Base-by-base conservation (phyloP, 768 basidiomycete species). In the Boletus sp. region DNA sequence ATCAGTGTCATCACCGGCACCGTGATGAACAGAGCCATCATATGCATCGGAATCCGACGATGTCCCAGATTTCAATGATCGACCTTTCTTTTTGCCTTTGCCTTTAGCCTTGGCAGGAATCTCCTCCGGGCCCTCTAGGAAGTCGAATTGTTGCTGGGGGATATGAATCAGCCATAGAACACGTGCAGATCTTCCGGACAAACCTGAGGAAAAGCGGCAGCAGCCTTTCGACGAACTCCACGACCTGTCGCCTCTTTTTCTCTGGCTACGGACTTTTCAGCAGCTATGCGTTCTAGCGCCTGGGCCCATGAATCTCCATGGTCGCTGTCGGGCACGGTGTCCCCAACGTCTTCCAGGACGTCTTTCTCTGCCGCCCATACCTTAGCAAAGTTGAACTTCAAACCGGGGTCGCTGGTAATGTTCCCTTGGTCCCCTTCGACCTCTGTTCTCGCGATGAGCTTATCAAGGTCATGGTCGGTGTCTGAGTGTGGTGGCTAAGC, bases 341-440 rank as follows among this genome's bases (percentile, higher is more conserved):
- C 88, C 33, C 73, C 77, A 21, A 91, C 65, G 15, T 90, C 88
- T 65, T 87, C 88, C 45, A 90, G 70, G 3, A 74, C 64, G 50
- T 87, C 87, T 64, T 88, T 87, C 55, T 88, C 84, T 23, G 88
- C 84, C 1, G 87, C 83, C 95, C 95, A 98, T 40, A 98, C 80
- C 68, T 95, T 94, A 11, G 95, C 93, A 64, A 95, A 96, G 7
- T 82, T 82, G 68, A 98, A 97, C 9, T 82, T 75, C 30, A 84
- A 69, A 35, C 77, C 75, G n/a, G 79, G 72, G 43, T 81, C 79
- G 53, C 78, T 79, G 5, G 75, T 66, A 19, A 71, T 68, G 47
- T 79, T 78, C 49, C 79, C 70, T 25, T 84, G 80, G 13, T 81
- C 84, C 55, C 74, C 81, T 56, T 92, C 87, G 48, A 79, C 75